Evolutionary conservation across 345 rosid genomes (phyloP).

Genomic region (Syzygium aqueum): DNA sequence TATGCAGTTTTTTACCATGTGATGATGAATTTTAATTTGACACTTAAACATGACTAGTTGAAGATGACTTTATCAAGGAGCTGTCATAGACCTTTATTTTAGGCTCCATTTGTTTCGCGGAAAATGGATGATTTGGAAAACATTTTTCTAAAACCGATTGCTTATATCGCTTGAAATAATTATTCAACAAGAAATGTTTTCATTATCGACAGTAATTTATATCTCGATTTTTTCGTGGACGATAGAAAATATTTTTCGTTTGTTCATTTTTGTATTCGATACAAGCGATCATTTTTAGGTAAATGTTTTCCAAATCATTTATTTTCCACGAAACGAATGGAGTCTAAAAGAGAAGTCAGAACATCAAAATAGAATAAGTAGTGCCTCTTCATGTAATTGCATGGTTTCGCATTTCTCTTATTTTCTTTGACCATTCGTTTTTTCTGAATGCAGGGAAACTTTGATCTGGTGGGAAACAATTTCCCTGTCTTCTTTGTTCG

Average conservation of each 20-base stretch:
- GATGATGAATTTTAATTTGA: background rate
- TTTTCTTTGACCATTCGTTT: background rate
- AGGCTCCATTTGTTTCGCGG: no score
- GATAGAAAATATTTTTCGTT: no score
- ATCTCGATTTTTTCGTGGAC: no score
- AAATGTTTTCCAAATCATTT: no score
- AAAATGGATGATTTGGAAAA: no score
- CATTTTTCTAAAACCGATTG: no score
- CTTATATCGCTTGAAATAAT: no score
- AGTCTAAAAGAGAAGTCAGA: background rate
- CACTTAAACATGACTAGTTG: background rate
- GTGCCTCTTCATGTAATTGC: background rate
- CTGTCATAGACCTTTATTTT: background rate
- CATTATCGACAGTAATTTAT: no score
- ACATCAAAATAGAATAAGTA: conserved; percentile 7
- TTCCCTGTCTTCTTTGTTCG: conserved; percentile 92
- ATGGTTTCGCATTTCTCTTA: background rate
- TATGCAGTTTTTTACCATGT: background rate
- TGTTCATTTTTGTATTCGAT: no score
- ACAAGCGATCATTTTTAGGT: no score
- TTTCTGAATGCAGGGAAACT: conserved; percentile 63
- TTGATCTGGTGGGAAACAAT: conserved; percentile 98
- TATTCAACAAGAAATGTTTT: no score
- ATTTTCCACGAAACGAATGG: no score
- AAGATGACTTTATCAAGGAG: background rate